Evolutionary conservation across 768 basidiomycete species (phyloP), one percentile per base, ranked within the genome.

Genomic region (Mycena haematopus): DNA sequence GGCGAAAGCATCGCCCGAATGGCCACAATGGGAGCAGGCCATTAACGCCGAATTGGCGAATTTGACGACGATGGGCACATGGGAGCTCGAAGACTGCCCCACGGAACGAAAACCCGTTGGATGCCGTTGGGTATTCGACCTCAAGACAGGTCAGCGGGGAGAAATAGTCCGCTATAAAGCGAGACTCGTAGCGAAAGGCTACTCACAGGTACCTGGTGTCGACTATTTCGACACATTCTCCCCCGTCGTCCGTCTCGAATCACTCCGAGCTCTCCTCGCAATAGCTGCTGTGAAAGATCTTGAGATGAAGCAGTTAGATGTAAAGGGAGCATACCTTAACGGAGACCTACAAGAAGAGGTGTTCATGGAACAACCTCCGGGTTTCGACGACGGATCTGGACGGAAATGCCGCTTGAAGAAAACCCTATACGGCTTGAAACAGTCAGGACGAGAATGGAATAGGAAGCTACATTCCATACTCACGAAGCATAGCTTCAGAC

Each of bases 81-180:
- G 56, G 56, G 35, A 57, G 15, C 56, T 57, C 17, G 46, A 57
- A 19, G 56, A 57, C 1, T 57, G 56, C 15, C 58, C 58, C 4
- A n/a, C 49, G 1, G 58, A 58, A 2, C 5, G 58, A 22, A 58
- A 58, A 35, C 56, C 56, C 4, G 56, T 58, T 50, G 56, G 56
- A 50, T 58, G 56, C 29, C 42, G 31, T n/a, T 56, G 44, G 55
- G 55, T 56, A 56, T 58, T 58, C 14, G 47, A 58, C 56, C 47
- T 58, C 13, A 58, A 58, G 29, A 58, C 58, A 52, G 58, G 17
- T 51, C 58, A 58, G 58, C 49, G 52, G 25, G 58, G 58, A 11
- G 17, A 58, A 1, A 58, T 58, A 21, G 50, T 51, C 14, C 58
- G 58, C 58, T 58, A 57, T 49, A 57, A 57, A 57, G 56, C 46